Base-by-base conservation (phyloP, 768 basidiomycete species). In the Tricholoma saponaceum region DNA sequence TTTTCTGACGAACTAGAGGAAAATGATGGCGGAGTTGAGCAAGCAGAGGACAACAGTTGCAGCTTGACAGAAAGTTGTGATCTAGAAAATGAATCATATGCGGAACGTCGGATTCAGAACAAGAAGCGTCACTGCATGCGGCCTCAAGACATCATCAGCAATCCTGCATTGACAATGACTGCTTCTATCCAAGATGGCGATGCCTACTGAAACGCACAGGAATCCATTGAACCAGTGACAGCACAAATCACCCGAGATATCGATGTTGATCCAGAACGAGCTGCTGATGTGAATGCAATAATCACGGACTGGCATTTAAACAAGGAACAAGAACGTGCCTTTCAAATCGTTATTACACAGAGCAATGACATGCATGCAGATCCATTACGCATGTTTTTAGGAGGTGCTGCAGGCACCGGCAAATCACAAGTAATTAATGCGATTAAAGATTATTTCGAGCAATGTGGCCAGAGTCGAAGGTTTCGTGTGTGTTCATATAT, bases 381-480 rank as follows among this genome's bases (percentile, higher is more conserved):
- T 20, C 41, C 41, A 10, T 22, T 43, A 22, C 20, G 8, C 9
- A 43, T 43, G 41, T 43, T 43, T 22, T 12, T 43, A 20, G 41
- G 20, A 7, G 22, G 28, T 1, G 54, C 76, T 2, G 76, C 73
- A 5, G 78, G 78, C 1, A 79, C 78, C 0, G 76, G 79, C 1
- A 81, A 79, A 63, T 43, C 20, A 8, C 41, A 43, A 5, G 41
- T 43, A 8, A 43, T 43, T 20, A 43, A 43, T 22, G 20, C 41
- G 8, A 20, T 22, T 20, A 43, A 10, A 14, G 41, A 43, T 22
- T 43, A 22, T 20, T 43, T 43, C 22, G 41, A 43, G 41, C 41
- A 43, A 12, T 13, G 12, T 3, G 20, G 12, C 41, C 18, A 43
- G 10, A 22, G 5, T 20, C 20, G 10, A 2, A 20, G 20, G 20